Evolutionary conservation across 306 rosid genomes (phyloP), one percentile per base, ranked within the genome.

Genomic region (Vachellia pachyceras): DNA sequence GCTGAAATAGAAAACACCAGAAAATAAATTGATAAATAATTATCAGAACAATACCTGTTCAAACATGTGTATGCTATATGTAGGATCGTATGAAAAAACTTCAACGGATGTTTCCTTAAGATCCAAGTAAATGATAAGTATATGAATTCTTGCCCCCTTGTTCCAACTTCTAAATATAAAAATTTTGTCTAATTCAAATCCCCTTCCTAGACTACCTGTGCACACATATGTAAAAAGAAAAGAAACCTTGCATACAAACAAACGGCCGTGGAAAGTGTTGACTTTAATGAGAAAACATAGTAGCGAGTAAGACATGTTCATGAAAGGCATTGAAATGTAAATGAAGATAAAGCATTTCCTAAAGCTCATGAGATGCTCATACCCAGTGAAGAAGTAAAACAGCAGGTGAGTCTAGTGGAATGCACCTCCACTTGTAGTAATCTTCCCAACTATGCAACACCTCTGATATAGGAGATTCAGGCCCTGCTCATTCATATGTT

Each of bases 311-410:
- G 11, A 35, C 25, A 75, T n/a, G 57, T 79, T 49, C n/a, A n/a
- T 58, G 69, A 52, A 37, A 41, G 80, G 36, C 11, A 65, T 67
- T 46, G 52, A 68, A 77, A 77, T 36, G 55, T 23, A 47, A 41
- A 84, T 17, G 14, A 17, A 82, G 72, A 77, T 42, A 60, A 67
- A 73, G 75, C 13, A 82, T 52, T 40, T 36, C 64, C 61, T 46
- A 35, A 35, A 52, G 79, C 23, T 73, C 71, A 61, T 15, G 36
- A 68, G 61, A 72, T 54, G 64, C 29, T 58, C 94, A 82, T 93
- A 95, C 98, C 95, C 93, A 90, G 29, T 93, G 98, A 87, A 95
- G 99, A 84, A 91, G 90, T 85, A 95, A 80, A 58, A 94, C 93
- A 89, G 77, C 90, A 81, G 93, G 94, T 29, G 99, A 95, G 77